Base-by-base conservation (phyloP, 164 flowering plant species). In the Vitis rotundifolia region DNA sequence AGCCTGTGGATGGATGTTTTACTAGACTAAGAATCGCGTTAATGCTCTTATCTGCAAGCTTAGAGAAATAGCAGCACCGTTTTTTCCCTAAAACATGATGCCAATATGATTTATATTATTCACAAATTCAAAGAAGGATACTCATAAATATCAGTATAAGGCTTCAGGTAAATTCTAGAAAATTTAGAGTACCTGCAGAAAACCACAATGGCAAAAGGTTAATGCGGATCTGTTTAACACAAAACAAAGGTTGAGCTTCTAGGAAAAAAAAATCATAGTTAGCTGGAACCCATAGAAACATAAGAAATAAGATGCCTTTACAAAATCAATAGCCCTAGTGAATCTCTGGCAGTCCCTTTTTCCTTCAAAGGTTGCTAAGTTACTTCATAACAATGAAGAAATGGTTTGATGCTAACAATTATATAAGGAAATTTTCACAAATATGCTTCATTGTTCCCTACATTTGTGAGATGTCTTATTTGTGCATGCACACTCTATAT, bases 141-240 rank as follows among this genome's bases (percentile, higher is more conserved):
- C 13, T 22, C 12, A 22, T 6, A 57, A 52, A 10, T 22, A 70
- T 15, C 26, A 22, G 26, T 22, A 50, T 49, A 56, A 31, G 47
- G 62, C 51, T 49, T 7, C 22, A 54, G 53, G 49, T 54, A 31
- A 44, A 73, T 63, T 51, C 53, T 57, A 11, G 48, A 53, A 47
- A 73, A 70, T 70, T 3, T 49, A 2, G 28, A 68, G 37, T 76
- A 89, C 97, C 97, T 80, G 82, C 79, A 56, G 76, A 79, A 86
- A 87, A 92, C 80, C 87, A 80, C 71, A 89, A 62, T 11, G 95
- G 95, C 79, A 88, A 77, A 77, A 92, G 88, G 76, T 73, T 58
- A 49, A 71, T 16, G 11, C 82, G 91, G 31, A 90, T 83, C 92
- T 92, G 88, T 69, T 61, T 64, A 73, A 75, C 54, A 72, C 13